Evolutionary conservation across 2,329 filamentous ascomycete genomes (phyloP).

Genomic region (Pseudogymnoascus sp.): DNA sequence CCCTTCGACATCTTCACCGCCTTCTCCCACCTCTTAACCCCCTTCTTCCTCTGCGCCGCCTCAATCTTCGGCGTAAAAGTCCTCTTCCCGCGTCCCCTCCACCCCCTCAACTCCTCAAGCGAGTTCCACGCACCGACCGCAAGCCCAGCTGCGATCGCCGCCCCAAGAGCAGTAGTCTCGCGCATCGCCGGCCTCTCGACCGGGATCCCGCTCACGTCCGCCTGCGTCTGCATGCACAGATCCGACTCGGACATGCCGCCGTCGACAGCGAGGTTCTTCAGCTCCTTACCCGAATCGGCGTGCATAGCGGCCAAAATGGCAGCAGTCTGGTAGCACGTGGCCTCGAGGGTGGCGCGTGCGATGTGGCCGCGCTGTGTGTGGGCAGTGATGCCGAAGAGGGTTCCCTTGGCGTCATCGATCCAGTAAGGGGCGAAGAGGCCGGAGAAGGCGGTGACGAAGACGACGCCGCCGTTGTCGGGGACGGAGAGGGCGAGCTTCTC

Average conservation of each 20-base stretch:
- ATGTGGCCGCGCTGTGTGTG: constrained; percentile 63
- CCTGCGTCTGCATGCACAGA: constrained; percentile 70
- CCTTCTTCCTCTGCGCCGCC: constrained; percentile 47
- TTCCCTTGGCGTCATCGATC: constrained; percentile 67
- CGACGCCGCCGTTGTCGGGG: constrained; percentile 57
- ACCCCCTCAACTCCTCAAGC: constrained; percentile 61
- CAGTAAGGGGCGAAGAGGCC: constrained; percentile 68
- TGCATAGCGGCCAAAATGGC: constrained; percentile 67
- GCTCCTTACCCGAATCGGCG: constrained; percentile 56
- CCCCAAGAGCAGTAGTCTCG: constrained; percentile 73
- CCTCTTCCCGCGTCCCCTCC: constrained; percentile 61
- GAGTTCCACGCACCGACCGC: constrained; percentile 66
- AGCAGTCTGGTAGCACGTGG: constrained; percentile 66
- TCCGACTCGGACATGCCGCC: constrained; percentile 66
- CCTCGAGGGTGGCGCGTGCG: constrained; percentile 62
- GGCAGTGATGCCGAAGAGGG: constrained; percentile 61
- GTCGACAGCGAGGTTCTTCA: constrained; percentile 57
- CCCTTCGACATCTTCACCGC: constrained; percentile 73
- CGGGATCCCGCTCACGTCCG: constrained; percentile 70
- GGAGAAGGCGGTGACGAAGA: constrained; percentile 65
- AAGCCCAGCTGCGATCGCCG: constrained; percentile 75
- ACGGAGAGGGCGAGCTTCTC: constrained; percentile 55
- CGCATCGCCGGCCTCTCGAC: constrained; percentile 73
- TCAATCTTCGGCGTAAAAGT: constrained; percentile 59
- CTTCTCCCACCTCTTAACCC: constrained; percentile 65